Conservation (phyloP, 371 early-diverging fungal genomes). For the Mucor plumbeus region DNA sequence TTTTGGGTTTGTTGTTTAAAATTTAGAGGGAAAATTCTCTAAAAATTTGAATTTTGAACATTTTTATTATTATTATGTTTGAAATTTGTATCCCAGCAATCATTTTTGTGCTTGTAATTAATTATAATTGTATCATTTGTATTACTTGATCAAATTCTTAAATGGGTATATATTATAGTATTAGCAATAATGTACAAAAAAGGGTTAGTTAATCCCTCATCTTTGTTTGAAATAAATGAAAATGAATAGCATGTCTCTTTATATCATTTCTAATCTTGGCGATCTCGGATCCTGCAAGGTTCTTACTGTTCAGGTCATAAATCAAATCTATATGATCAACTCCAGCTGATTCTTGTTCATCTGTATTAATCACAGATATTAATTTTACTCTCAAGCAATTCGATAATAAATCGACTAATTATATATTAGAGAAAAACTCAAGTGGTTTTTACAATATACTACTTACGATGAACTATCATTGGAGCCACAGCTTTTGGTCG, state of each 20-base stretch:
- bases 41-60: no score
- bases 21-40: no score
- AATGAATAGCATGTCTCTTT: background rate
- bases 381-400: conserved; percentile 3
- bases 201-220: background rate
- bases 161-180: no score
- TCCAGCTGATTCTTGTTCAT: background rate
- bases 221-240: conserved; percentile 7
- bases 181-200: background rate
- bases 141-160: no score
- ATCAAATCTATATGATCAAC: background rate
- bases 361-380: conserved; percentile 14
- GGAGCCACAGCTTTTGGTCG: conserved; percentile 3
- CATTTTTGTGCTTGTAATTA: no score
- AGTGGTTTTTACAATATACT: background rate
- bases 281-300: background rate
- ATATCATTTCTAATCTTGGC: background rate
- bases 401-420: background rate
- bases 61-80: no score
- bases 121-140: no score
- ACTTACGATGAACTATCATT: conserved; percentile 6
- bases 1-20: no score
- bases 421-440: background rate
- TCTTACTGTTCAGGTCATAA: background rate
- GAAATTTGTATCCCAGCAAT: no score